Evolutionary conservation across 2,329 filamentous ascomycete species (phyloP).

Genomic region (Pseudocercospora ulei): DNA sequence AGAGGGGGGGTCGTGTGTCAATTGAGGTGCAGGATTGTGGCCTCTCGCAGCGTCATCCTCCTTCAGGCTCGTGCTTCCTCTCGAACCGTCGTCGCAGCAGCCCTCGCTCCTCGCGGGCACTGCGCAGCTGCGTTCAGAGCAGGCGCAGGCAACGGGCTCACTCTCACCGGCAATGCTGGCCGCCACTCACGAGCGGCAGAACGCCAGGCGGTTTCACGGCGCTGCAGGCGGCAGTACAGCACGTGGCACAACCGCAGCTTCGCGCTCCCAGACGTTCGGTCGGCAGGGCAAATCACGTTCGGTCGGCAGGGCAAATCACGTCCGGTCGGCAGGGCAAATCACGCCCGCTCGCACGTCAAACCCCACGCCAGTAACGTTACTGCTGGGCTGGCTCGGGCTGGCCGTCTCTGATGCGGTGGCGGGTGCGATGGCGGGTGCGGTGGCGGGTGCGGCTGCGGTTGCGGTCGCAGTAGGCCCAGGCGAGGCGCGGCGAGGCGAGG

Average conservation of each 20-base stretch:
- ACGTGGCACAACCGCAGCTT: slow-evolving; percentile 9
- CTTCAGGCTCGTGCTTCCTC: slow-evolving; percentile 1
- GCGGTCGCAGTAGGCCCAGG: not conserved
- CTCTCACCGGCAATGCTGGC: slow-evolving; percentile 1
- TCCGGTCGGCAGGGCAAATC: too few species aligned
- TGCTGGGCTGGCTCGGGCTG: too few species aligned
- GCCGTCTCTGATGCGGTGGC: too few species aligned
- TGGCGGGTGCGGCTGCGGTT: not conserved
- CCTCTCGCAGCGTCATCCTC: slow-evolving; percentile 6
- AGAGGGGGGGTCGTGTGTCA: too few species aligned
- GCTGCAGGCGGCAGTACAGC: slow-evolving; percentile 5
- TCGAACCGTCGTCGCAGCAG: not conserved
- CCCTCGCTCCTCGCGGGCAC: not conserved
- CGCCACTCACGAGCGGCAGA: slow-evolving; percentile 1
- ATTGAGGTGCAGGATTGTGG: too few species aligned
- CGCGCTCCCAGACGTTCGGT: slow-evolving; percentile 8
- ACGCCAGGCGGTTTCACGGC: slow-evolving; percentile 7
- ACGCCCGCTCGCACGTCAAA: too few species aligned
- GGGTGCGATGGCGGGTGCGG: too few species aligned
- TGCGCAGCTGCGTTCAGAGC: not conserved
- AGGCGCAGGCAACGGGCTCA: slow-evolving; percentile 3
- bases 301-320: too few species aligned
- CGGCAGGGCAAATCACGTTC: slow-evolving; percentile 6
- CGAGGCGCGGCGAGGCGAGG: not conserved
- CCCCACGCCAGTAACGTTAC: too few species aligned